Percentiles rank a stretch among this genome's conserved stretches.
Evolutionary conservation across 371 early-diverging fungal genomes (phyloP).

Genomic region (Gilbertella persicaria): DNA sequence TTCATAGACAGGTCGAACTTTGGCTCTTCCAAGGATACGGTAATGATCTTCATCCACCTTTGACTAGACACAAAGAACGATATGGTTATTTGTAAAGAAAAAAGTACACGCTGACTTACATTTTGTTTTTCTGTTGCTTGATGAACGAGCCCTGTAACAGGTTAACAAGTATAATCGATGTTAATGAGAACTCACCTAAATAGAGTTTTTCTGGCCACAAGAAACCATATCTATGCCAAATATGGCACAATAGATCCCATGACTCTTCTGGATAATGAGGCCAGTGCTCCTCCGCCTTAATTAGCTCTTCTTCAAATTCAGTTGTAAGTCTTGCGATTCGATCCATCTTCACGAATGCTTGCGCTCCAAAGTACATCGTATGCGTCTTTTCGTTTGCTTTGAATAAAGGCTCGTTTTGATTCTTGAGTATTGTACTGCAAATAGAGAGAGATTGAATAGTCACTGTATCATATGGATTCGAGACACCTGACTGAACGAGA

Average conservation of each 20-base stretch:
- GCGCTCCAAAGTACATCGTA: not conserved
- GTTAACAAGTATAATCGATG: not conserved
- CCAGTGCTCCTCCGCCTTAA: conserved; percentile 11
- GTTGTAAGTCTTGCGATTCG: conserved; percentile 12
- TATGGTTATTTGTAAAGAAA: not conserved
- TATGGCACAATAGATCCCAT: conserved; percentile 12
- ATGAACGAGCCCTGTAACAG: not conserved
- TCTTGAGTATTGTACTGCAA: conserved; percentile 3
- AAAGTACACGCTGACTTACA: no score
- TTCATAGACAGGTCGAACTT: conserved; percentile 12
- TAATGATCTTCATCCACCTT: not conserved
- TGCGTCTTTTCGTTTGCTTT: not conserved
- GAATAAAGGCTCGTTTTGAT: not conserved
- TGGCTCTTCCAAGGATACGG: conserved; percentile 7
- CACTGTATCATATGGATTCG: conserved; percentile 2
- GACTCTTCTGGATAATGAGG: conserved; percentile 10
- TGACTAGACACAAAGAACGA: not conserved
- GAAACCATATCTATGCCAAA: conserved; percentile 18
- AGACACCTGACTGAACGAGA: conserved; percentile 5
- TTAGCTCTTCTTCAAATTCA: conserved; percentile 9
- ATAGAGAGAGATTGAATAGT: conserved; percentile 9
- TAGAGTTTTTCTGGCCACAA: conserved; percentile 15
- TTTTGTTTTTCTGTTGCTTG: conserved; percentile 2
- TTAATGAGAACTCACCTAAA: conserved; percentile 2
- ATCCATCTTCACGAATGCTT: conserved; percentile 1